Evolutionary conservation across 192 early-diverging fungal species (phyloP).

Genomic region (Chytriomyces confervae): DNA sequence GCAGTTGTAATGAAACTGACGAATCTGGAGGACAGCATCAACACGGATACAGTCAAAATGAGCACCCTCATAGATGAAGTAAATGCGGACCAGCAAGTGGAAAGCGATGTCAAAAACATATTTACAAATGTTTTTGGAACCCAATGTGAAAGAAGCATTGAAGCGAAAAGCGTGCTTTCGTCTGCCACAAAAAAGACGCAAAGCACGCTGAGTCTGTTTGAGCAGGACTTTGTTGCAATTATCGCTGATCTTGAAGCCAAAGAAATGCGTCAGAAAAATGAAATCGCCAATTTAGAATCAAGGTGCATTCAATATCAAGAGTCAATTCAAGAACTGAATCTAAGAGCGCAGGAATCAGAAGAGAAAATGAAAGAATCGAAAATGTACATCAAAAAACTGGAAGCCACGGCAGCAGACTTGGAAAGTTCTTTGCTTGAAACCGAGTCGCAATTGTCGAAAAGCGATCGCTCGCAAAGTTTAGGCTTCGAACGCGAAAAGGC

Average conservation of each 20-base stretch:
- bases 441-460: no score
- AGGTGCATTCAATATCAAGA: not conserved
- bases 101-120: conserved; percentile 14
- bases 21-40: not conserved
- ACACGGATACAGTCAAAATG: conserved; percentile 17
- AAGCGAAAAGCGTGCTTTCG: not conserved
- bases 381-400: no score
- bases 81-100: not conserved
- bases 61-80: not conserved
- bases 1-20: conserved; percentile 9
- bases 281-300: not conserved
- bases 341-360: no score
- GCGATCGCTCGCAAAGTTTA: no score
- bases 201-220: not conserved
- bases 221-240: not conserved
- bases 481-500: no score
- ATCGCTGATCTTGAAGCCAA: not conserved
- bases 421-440: no score
- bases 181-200: not conserved
- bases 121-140: conserved; percentile 8
- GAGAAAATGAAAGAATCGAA: no score
- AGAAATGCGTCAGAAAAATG: not conserved
- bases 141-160: conserved; percentile 5
- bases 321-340: no score
- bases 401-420: no score